Evolutionary conservation across 768 basidiomycete species (phyloP), one percentile per base, ranked within the genome.

Genomic region (Termitomyces sp.): DNA sequence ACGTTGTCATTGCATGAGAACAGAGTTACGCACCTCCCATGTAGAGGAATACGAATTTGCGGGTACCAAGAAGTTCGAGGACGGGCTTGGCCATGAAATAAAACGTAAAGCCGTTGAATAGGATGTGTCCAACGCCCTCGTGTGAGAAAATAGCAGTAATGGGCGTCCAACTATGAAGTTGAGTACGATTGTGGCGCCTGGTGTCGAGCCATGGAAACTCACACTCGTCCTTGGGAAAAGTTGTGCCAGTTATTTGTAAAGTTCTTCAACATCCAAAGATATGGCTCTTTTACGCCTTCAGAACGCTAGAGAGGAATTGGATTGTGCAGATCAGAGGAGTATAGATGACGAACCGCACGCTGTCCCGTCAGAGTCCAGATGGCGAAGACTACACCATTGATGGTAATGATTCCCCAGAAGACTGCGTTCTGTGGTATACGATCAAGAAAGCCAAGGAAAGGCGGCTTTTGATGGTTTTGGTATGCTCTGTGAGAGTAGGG

Each of bases 91-190:
- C 88, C 80, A 92, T 83, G 73, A 89, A 92, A 70, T 78, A 90
- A 70, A 83, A 90, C 0, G 87, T 84, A 65, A 90, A 79, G n/a
- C 82, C 83, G 64, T 92, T 92, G 68, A 90, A 77, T n/a, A 90
- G 60, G 4, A 89, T 79, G 65, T 92, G 90, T 0, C 66, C 60
- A n/a, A 77, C 38, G 29, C 79, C 75, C 61, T 77, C 69, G 63
- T 92, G 90, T 4, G 89, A 90, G 74, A 94, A 93, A 58, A 76
- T 78, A 17, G 82, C 74, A 0, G 90, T 89, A 10, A 91, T 61
- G 25, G 85, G 73, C 0, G 89, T 90, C 89, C 89, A 92, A 66
- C 91, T 93, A 53, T n/a, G 50, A 31, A 37, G 16, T 16, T 58
- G 56, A 52, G 35, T 34, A 55, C 49, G 17, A 48, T 34, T 9